Percentiles rank a stretch among this genome's conserved stretches.
Conservation (phyloP, 2,329 filamentous ascomycete species). For the Elsinoe batatas region DNA sequence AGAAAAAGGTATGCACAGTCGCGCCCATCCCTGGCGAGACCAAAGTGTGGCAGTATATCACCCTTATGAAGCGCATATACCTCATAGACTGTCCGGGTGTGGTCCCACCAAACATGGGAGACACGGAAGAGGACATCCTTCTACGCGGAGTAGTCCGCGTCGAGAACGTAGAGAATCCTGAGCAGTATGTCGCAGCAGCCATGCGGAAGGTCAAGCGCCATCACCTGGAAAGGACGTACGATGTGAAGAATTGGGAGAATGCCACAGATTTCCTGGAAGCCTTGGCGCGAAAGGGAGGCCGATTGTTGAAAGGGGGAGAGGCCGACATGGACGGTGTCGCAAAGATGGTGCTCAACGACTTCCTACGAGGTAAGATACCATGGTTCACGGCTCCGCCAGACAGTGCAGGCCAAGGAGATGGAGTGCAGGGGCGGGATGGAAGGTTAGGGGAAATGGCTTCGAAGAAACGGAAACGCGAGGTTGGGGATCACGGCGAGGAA, state of each 20-base stretch:
- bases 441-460: constrained; percentile 69
- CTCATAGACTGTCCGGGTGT: constrained; percentile 96
- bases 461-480: constrained; percentile 58
- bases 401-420: constrained; percentile 41
- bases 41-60: constrained; percentile 97
- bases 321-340: constrained; percentile 90
- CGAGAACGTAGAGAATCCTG: constrained; percentile 91
- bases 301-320: constrained; percentile 84
- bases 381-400: constrained; percentile 78
- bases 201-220: constrained; percentile 70
- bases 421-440: constrained; percentile 59
- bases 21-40: constrained; percentile 95
- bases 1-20: constrained; percentile 88
- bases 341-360: constrained; percentile 95
- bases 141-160: constrained; percentile 85
- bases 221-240: constrained; percentile 89
- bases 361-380: constrained; percentile 86
- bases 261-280: constrained; percentile 77
- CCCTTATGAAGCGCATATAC: constrained; percentile 86
- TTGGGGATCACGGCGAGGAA: constrained; percentile 26
- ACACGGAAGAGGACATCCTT: constrained; percentile 78
- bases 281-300: constrained; percentile 75
- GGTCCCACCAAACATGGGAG: constrained; percentile 76
- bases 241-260: constrained; percentile 67
- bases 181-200: constrained; percentile 85